These are phyloP conservation scores for Solanum hybrid DNA, from an alignment of 305 asterid species.

Conservation along the genomic window DNA sequence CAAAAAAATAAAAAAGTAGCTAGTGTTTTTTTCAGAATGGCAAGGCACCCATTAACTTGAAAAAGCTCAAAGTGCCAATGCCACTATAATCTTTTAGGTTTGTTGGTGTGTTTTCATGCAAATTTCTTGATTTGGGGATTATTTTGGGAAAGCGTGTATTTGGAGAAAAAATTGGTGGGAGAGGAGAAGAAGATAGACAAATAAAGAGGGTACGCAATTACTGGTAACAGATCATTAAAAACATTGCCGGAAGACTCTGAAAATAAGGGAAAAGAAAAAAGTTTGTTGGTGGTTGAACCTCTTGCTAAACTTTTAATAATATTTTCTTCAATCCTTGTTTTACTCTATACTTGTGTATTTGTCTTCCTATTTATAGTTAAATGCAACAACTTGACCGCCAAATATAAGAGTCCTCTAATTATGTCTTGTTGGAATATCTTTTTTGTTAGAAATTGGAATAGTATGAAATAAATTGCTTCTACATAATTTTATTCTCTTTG, in stretches of 20 bases:
- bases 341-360: background rate
- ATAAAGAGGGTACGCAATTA: conserved; percentile 15
- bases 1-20: background rate
- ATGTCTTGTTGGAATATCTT: background rate
- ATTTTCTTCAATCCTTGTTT: background rate
- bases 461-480: background rate
- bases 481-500: background rate
- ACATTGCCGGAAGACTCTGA: conserved; percentile 26
- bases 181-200: conserved; percentile 9
- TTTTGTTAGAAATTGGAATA: background rate
- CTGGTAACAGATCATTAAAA: conserved; percentile 38
- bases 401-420: background rate
- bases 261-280: conserved; percentile 15
- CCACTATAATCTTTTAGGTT: background rate
- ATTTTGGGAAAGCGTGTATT: conserved; percentile 8
- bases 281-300: conserved; percentile 77
- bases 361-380: conserved; percentile 6
- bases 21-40: background rate
- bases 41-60: background rate
- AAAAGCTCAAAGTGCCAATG: background rate
- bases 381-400: background rate
- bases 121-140: background rate
- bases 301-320: background rate
- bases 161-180: background rate
- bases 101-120: background rate